Percentiles rank a stretch among this genome's conserved stretches.
These are phyloP conservation scores for Diaporthe sp. DNA, from an alignment of 2,329 filamentous ascomycete genomes.

Conservation along the genomic window DNA sequence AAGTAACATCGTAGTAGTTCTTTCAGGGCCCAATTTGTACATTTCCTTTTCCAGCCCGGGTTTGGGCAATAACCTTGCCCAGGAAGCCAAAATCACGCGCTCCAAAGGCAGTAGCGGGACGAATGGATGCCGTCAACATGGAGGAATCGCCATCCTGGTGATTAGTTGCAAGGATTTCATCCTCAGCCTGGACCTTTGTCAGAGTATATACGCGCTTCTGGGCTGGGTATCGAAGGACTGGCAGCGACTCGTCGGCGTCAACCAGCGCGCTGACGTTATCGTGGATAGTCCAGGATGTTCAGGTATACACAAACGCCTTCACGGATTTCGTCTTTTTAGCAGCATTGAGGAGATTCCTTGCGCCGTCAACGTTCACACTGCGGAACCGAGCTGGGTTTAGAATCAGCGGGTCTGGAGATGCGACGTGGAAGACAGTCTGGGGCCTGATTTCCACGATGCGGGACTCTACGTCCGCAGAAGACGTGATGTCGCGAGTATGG, in stretches of 20 bases:
- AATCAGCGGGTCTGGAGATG: constrained; percentile 41
- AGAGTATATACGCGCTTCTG: constrained; percentile 46
- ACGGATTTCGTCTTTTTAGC: constrained; percentile 37
- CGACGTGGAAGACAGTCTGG: constrained; percentile 41
- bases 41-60: constrained; percentile 42
- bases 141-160: constrained; percentile 28
- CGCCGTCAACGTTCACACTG: constrained; percentile 43
- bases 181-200: constrained; percentile 44
- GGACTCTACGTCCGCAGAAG: constrained; percentile 31
- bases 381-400: constrained; percentile 41
- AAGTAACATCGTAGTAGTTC: constrained; percentile 50
- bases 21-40: constrained; percentile 47
- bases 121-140: constrained; percentile 14
- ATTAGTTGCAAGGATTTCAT: constrained; percentile 43
- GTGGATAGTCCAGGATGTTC: constrained; percentile 44
- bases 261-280: constrained; percentile 43
- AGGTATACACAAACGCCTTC: constrained; percentile 44
- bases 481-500: constrained; percentile 41
- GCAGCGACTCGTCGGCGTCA: constrained; percentile 43
- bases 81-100: background rate
- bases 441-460: constrained; percentile 31
- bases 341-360: constrained; percentile 42
- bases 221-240: constrained; percentile 43
- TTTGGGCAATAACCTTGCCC: constrained; percentile 37
- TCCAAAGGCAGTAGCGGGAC: constrained; percentile 11